A percentile compares a stretch with the other conserved stretches of the same genome.
These are phyloP conservation scores for Cicer yamashitae DNA, from an alignment of 306 rosid genomes.

Conservation along the genomic window DNA sequence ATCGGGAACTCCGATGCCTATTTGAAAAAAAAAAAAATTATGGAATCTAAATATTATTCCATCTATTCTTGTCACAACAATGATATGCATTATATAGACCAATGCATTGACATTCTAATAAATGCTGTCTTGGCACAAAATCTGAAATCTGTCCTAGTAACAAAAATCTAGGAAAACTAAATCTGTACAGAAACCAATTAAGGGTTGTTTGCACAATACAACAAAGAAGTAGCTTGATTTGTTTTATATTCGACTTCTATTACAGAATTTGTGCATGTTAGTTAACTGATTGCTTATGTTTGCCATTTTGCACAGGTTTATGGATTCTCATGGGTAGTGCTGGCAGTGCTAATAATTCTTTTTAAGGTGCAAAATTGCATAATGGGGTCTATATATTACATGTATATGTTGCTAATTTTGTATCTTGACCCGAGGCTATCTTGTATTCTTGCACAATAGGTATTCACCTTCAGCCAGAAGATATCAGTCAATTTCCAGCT, in stretches of 20 bases:
- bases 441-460: slow-evolving; percentile 57
- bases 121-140: neutral
- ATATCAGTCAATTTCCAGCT: slow-evolving; percentile 93
- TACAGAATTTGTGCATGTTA: neutral
- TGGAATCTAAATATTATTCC: neutral
- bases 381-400: neutral
- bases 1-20: neutral
- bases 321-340: slow-evolving; percentile 83
- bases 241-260: slow-evolving; percentile 17
- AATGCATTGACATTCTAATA: slow-evolving; percentile 8
- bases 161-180: slow-evolving; percentile 1
- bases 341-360: slow-evolving; percentile 78
- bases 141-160: neutral
- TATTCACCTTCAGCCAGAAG: slow-evolving; percentile 95
- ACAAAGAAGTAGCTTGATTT: neutral
- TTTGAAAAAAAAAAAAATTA: neutral
- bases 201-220: slow-evolving; percentile 9
- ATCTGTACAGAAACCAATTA: neutral
- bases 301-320: slow-evolving; percentile 62
- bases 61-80: neutral
- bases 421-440: slow-evolving; percentile 46
- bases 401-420: slow-evolving; percentile 27
- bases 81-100: slow-evolving; percentile 2
- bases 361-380: slow-evolving; percentile 71
- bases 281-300: slow-evolving; percentile 37